Conservation (phyloP, 257 asterid genomes). For the Solanum neorickii region DNA sequence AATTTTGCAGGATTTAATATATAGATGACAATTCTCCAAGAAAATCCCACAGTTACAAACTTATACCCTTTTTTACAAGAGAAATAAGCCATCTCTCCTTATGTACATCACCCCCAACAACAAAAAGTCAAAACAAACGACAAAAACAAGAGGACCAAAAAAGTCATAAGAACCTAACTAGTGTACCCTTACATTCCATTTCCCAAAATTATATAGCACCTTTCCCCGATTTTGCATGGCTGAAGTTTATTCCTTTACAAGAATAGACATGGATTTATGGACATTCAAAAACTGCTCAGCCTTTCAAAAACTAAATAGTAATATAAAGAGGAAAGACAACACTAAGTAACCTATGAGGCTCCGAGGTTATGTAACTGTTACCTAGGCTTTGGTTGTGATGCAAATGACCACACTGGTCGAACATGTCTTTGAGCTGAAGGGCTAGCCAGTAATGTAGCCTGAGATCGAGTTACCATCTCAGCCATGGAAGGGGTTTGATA, state of each 20-base stretch:
- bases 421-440: constrained; percentile 53
- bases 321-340: not conserved
- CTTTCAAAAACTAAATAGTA: not conserved
- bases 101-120: constrained; percentile 11
- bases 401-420: constrained; percentile 50
- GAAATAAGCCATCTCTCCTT: not conserved
- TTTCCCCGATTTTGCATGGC: not conserved
- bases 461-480: constrained; percentile 92
- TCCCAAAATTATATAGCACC: not conserved
- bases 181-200: not conserved
- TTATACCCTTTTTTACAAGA: not conserved
- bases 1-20: not conserved
- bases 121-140: not conserved
- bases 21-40: not conserved
- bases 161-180: not conserved
- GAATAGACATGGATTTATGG: not conserved
- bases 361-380: constrained; percentile 3
- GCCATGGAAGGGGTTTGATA: constrained; percentile 93
- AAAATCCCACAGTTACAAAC: not conserved
- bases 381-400: constrained; percentile 45
- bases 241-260: not conserved
- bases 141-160: not conserved
- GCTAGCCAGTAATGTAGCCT: constrained; percentile 45
- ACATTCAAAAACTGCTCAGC: not conserved
- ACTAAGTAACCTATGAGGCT: not conserved